These are phyloP conservation scores for Candolleomyces eurysporus DNA, from an alignment of 768 basidiomycete genomes.

Conservation along the genomic window DNA sequence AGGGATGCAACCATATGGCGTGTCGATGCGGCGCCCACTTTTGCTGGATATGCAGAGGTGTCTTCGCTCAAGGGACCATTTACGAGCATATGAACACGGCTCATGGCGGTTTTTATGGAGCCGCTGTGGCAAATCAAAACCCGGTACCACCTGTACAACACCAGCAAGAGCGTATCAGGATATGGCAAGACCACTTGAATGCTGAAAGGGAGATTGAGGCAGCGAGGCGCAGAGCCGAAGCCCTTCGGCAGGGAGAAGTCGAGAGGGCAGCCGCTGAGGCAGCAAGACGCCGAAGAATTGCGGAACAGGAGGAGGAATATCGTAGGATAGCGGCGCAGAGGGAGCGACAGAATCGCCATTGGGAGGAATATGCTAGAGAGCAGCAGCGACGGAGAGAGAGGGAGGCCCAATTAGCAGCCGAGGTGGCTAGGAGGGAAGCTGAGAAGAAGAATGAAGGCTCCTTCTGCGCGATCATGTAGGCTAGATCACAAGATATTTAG, in stretches of 20 bases:
- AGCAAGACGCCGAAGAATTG: too few species aligned
- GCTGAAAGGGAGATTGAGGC: too few species aligned
- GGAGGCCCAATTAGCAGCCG: neutral
- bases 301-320: too few species aligned
- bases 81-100: slow-evolving; percentile 70
- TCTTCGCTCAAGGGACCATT: slow-evolving; percentile 62
- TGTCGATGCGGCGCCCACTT: slow-evolving; percentile 77
- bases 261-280: too few species aligned
- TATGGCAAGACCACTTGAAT: too few species aligned
- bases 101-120: slow-evolving; percentile 42
- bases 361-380: neutral
- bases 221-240: too few species aligned
- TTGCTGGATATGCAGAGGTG: slow-evolving; percentile 72
- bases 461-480: neutral
- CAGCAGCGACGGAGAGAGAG: neutral
- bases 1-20: slow-evolving; percentile 84
- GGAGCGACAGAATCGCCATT: neutral
- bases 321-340: neutral
- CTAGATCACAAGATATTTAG: too few species aligned
- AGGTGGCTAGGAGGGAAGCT: neutral
- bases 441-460: neutral
- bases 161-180: neutral
- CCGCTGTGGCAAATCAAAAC: neutral
- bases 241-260: too few species aligned
- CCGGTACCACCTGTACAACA: neutral